Conservation (phyloP, 371 early-diverging fungal species). For the Rhizopus arrhizus region DNA sequence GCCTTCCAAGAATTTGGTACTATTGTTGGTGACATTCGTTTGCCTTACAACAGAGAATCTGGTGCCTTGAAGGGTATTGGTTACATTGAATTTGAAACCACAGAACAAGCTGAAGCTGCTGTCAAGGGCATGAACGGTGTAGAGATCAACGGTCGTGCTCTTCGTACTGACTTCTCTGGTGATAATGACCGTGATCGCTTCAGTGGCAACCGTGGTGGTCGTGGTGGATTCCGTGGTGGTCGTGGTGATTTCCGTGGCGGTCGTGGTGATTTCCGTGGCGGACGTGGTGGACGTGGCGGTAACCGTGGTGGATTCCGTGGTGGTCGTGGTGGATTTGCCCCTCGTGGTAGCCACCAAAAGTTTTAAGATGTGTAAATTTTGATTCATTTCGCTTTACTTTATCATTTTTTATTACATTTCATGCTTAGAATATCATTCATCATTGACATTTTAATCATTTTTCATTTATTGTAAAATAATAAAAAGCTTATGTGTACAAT, state of each 20-base stretch:
- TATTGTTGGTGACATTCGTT: slow-evolving; percentile 67
- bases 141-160: slow-evolving; percentile 67
- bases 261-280: slow-evolving; percentile 20
- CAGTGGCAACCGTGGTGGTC: slow-evolving; percentile 33
- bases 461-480: slow-evolving; percentile 4
- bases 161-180: slow-evolving; percentile 67
- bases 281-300: slow-evolving; percentile 38
- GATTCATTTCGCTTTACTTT: no score
- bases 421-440: slow-evolving; percentile 6
- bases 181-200: slow-evolving; percentile 50
- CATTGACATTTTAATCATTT: slow-evolving; percentile 2
- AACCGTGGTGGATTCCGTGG: slow-evolving; percentile 27
- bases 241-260: slow-evolving; percentile 28
- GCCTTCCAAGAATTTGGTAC: slow-evolving; percentile 84
- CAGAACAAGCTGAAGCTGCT: slow-evolving; percentile 70
- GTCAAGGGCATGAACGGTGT: slow-evolving; percentile 65
- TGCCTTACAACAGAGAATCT: slow-evolving; percentile 69
- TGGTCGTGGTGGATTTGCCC: slow-evolving; percentile 10
- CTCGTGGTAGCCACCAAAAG: not conserved
- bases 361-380: not conserved
- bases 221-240: slow-evolving; percentile 26
- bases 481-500: not conserved
- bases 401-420: no score
- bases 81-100: slow-evolving; percentile 68
- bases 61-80: slow-evolving; percentile 76